Base-by-base conservation (phyloP, 306 rosid species). In the Luffa acutangula region DNA sequence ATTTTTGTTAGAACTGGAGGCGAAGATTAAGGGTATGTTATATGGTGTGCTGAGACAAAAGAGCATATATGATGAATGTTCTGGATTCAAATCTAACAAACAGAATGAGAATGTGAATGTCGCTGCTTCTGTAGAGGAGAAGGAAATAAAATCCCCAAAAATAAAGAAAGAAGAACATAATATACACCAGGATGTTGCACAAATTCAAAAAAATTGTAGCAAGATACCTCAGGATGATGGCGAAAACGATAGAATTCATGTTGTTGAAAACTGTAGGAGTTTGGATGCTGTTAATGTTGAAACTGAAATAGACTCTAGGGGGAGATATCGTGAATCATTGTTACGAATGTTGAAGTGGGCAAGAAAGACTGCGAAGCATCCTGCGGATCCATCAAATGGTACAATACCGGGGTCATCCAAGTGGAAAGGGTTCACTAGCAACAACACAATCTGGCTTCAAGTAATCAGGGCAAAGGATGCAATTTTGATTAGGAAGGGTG, bases 331-430 rank as follows among this genome's bases (percentile, higher is more conserved):
- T 63, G 97, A 91, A 73, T 70, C 83, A 51, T 82, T 87, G 48
- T 84, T 86, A 9, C 90, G 85, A 81, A 86, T 92, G 95, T 81
- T 95, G 84, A 86, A 86, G 70, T 95, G 98, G 98, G 80, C 87
- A 60, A 86, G 43, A 60, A 83, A 78, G 72, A 15, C 67, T 49
- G 97, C 97, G 36, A 90, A 78, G 83, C 79, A 78, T 79, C 90
- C 90, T 18, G 80, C 37, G 13, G 87, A 81, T 87, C 88, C 87
- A 83, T 84, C 88, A 78, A 53, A 77, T 77, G 87, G 80, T 67
- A 80, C 48, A 18, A 79, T 86, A 60, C 93, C 89, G n/a, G 88
- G 79, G 84, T 84, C 92, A 79, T 89, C 91, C 62, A 82, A 84
- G 84, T 89, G 87, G 97, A 85, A 87, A 82, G 90, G 80, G 63